phyloP scores from a whole-genome alignment of 768 basidiomycete genomes.

The Agaricus sinodeliciosus region DNA sequence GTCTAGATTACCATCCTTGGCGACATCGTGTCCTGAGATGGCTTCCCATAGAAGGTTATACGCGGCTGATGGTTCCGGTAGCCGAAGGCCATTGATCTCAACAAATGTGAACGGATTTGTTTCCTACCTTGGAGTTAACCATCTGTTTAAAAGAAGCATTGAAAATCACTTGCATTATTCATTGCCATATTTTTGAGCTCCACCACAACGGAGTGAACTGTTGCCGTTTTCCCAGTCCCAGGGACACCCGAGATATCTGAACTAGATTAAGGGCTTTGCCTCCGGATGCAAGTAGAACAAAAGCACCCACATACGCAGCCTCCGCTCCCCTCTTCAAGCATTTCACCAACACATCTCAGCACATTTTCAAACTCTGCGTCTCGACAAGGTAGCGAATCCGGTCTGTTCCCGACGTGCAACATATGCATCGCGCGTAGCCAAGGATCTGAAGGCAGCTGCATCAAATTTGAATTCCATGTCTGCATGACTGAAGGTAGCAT shows the following conservation, averaged over 20 bases:
- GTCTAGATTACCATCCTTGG: constrained; percentile 54
- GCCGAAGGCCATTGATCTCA: constrained; percentile 93
- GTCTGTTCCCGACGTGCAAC: constrained; percentile 88
- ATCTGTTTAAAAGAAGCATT: neutral
- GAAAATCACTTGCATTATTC: constrained; percentile 49
- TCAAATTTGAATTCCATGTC: constrained; percentile 31
- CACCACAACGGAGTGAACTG: constrained; percentile 87
- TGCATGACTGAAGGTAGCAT: constrained; percentile 24
- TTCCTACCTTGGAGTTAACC: constrained; percentile 49
- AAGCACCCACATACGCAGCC: constrained; percentile 83
- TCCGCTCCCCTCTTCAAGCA: constrained; percentile 88
- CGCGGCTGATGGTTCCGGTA: constrained; percentile 89
- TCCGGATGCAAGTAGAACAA: neutral
- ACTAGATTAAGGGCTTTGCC: neutral
- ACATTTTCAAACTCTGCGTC: constrained; percentile 80
- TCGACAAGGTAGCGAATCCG: constrained; percentile 84
- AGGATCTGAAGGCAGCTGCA: constrained; percentile 62
- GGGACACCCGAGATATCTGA: constrained; percentile 96
- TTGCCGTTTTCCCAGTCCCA: constrained; percentile 98
- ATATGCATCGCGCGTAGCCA: constrained; percentile 88
- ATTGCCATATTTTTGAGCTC: constrained; percentile 88
- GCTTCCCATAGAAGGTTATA: constrained; percentile 92
- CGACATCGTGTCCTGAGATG: constrained; percentile 72
- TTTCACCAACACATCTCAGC: constrained; percentile 68
- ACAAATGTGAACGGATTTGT: constrained; percentile 92